These are phyloP conservation scores for Gossypium mustelinum DNA, from an alignment of 345 rosid species.

Conservation along the genomic window DNA sequence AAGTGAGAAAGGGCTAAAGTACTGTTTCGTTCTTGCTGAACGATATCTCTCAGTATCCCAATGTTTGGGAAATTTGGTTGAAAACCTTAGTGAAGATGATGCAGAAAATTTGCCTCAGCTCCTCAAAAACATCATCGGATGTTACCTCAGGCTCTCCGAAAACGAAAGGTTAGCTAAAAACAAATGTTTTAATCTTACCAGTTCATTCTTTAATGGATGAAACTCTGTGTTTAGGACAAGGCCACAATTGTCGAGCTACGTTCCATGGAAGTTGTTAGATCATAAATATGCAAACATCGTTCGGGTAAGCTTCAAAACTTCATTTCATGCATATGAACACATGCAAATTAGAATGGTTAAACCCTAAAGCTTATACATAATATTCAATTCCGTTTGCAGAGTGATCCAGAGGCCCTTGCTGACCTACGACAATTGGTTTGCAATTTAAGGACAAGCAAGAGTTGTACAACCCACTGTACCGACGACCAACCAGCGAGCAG, in stretches of 20 bases:
- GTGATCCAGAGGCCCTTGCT: slow-evolving; percentile 5
- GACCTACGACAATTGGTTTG: slow-evolving; percentile 6
- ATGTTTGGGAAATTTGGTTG: slow-evolving; percentile 27
- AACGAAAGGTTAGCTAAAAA: slow-evolving; percentile 36
- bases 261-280: slow-evolving; percentile 23
- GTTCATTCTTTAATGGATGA: background rate
- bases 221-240: slow-evolving; percentile 23
- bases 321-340: background rate
- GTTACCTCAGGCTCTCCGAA: slow-evolving; percentile 48
- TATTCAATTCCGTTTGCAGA: slow-evolving; percentile 17
- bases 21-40: slow-evolving; percentile 36
- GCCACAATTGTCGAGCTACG: slow-evolving; percentile 1
- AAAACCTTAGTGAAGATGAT: slow-evolving; percentile 13
- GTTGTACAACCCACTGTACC: background rate
- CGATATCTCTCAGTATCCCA: slow-evolving; percentile 26
- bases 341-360: too few relatives aligned
- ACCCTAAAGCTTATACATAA: too few relatives aligned
- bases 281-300: slow-evolving; percentile 14
- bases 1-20: slow-evolving; percentile 34
- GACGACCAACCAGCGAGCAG: background rate
- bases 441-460: slow-evolving; percentile 14
- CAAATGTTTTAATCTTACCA: background rate
- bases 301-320: slow-evolving; percentile 23
- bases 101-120: slow-evolving; percentile 18
- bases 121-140: slow-evolving; percentile 32